phyloP scores from a whole-genome alignment of 1,284 basidiomycete species.

The Phenoliferia sp. region DNA sequence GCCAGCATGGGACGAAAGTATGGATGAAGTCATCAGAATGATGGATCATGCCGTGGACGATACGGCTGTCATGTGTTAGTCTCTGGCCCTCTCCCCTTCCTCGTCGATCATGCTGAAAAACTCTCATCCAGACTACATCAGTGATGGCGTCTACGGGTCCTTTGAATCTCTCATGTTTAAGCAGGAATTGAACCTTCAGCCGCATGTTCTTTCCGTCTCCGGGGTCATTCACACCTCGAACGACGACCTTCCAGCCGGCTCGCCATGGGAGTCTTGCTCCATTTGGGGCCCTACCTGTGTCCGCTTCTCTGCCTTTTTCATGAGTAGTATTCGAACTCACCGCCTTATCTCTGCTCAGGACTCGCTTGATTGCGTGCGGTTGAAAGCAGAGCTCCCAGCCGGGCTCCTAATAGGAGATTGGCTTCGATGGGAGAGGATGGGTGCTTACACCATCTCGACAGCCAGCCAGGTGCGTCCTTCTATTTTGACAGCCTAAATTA shows the following conservation, averaged over 20 bases:
- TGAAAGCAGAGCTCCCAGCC: constrained; percentile 57
- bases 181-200: constrained; percentile 77
- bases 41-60: constrained; percentile 7
- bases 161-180: constrained; percentile 97
- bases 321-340: constrained; percentile 39
- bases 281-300: constrained; percentile 34
- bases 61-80: constrained; percentile 73
- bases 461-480: constrained; percentile 60
- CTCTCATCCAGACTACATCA: constrained; percentile 74
- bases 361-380: constrained; percentile 76
- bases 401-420: constrained; percentile 75
- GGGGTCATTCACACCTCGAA: constrained; percentile 36
- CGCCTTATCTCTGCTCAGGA: constrained; percentile 55
- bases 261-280: constrained; percentile 30
- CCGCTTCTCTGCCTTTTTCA: not conserved
- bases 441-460: constrained; percentile 87
- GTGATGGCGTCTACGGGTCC: constrained; percentile 95
- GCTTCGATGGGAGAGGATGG: constrained; percentile 88
- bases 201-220: constrained; percentile 62
- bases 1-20: constrained; percentile 41
- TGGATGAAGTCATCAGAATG: constrained; percentile 25
- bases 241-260: not conserved
- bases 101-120: not conserved
- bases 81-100: not conserved
- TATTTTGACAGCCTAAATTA: not conserved